Evolutionary conservation across 176 grass and related monocot genomes (phyloP).

Genomic region (Poa annua): DNA sequence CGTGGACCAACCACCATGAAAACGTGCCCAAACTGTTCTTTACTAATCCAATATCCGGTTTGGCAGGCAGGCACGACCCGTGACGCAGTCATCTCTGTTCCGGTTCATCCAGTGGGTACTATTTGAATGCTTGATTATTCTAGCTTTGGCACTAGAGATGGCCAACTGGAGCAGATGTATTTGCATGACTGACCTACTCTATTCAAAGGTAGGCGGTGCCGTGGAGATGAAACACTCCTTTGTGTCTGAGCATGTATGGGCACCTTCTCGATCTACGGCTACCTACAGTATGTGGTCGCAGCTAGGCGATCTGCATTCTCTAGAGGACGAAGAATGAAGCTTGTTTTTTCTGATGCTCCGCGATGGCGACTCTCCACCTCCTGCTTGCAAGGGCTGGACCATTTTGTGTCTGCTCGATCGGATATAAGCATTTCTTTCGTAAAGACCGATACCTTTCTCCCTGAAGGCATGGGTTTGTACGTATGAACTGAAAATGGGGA

Average conservation of each 20-base stretch:
- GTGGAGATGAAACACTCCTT: no score
- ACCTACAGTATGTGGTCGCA: neutral
- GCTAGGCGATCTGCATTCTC: neutral
- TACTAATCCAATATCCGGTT: neutral
- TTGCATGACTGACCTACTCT: no score
- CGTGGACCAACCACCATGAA: neutral
- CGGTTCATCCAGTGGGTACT: neutral
- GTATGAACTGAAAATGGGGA: neutral
- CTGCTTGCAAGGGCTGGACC: neutral
- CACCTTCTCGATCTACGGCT: neutral
- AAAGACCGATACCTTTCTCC: neutral
- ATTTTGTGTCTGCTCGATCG: neutral
- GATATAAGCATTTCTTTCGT: no score
- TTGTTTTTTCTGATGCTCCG: neutral
- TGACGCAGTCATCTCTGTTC: neutral
- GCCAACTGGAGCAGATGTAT: no score
- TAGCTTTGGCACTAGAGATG: no score
- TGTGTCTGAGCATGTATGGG: neutral
- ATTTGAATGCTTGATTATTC: no score
- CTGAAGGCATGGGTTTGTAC: neutral
- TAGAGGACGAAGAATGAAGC: neutral
- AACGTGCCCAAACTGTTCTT: constrained; percentile 15
- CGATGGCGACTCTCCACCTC: neutral
- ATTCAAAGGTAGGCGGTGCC: no score
- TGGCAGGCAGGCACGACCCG: no score